These are phyloP conservation scores for Irpex sp. DNA, from an alignment of 1,284 basidiomycete genomes.

Conservation along the genomic window DNA sequence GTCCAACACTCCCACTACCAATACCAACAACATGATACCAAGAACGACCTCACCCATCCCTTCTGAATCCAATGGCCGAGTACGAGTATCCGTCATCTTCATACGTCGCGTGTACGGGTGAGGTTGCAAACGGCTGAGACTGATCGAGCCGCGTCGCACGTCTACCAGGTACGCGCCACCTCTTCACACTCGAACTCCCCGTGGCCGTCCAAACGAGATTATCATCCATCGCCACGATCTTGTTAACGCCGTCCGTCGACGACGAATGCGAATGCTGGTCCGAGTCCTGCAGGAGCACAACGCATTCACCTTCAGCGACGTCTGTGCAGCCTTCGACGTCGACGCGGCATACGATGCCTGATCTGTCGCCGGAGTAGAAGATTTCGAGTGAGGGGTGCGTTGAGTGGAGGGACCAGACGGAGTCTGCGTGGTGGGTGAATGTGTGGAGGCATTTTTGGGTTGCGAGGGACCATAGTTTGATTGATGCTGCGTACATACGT, in stretches of 20 bases:
- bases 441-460: constrained; percentile 92
- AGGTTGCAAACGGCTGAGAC: constrained; percentile 7
- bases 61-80: constrained; percentile 11
- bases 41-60: constrained; percentile 25
- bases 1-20: background rate
- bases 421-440: constrained; percentile 92
- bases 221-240: constrained; percentile 83
- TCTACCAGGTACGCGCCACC: constrained; percentile 68
- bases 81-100: constrained; percentile 14
- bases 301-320: constrained; percentile 84
- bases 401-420: constrained; percentile 92
- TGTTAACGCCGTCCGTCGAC: constrained; percentile 70
- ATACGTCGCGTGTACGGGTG: no score
- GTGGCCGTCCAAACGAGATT: constrained; percentile 89
- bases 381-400: constrained; percentile 83
- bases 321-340: constrained; percentile 82
- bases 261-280: constrained; percentile 26
- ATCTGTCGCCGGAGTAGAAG: constrained; percentile 97
- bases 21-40: constrained; percentile 4
- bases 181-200: constrained; percentile 67
- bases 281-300: constrained; percentile 50
- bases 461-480: constrained; percentile 88
- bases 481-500: constrained; percentile 45
- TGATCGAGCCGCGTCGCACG: constrained; percentile 40
- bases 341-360: constrained; percentile 85